Evolutionary conservation across 2,329 filamentous ascomycete genomes (phyloP).

Genomic region (Sclerotinia glacialis): DNA sequence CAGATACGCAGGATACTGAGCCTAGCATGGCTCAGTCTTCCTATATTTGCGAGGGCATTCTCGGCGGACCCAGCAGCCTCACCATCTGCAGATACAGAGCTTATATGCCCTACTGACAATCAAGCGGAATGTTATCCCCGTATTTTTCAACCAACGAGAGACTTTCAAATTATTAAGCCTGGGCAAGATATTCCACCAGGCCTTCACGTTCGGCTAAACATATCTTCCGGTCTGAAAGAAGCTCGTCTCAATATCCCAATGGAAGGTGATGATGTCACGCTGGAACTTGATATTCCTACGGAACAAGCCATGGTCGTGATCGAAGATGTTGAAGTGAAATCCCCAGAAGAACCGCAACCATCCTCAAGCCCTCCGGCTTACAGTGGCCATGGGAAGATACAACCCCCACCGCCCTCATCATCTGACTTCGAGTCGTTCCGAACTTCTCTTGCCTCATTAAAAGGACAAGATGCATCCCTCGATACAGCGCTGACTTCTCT

Average conservation of each 20-base stretch:
- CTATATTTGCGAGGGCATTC: conserved; percentile 29
- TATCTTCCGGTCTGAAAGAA: conserved; percentile 61
- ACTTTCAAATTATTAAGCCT: conserved; percentile 61
- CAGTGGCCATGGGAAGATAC: conserved; percentile 56
- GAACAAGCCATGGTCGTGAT: conserved; percentile 46
- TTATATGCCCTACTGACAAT: conserved; percentile 64
- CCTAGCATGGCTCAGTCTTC: conserved; percentile 31
- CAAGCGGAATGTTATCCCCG: conserved; percentile 63
- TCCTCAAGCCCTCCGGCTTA: conserved; percentile 54
- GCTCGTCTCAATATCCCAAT: conserved; percentile 62
- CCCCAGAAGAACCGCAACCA: conserved; percentile 43
- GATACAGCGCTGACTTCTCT: conserved; percentile 50
- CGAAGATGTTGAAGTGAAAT: conserved; percentile 33
- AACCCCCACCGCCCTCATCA: conserved; percentile 47
- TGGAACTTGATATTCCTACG: conserved; percentile 50
- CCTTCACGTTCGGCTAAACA: conserved; percentile 64
- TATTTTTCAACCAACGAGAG: conserved; percentile 60
- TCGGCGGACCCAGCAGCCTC: conserved; percentile 29
- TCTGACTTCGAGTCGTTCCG: conserved; percentile 45
- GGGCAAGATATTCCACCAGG: conserved; percentile 65
- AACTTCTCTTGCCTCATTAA: conserved; percentile 50
- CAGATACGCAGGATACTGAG: conserved; percentile 27
- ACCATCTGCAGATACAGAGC: conserved; percentile 45
- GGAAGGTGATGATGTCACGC: conserved; percentile 49
- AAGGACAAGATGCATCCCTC: conserved; percentile 41